Percentiles rank a stretch among this genome's conserved stretches.
Conservation (phyloP, 768 basidiomycete species). For the Hysterangium stoloniferum region DNA sequence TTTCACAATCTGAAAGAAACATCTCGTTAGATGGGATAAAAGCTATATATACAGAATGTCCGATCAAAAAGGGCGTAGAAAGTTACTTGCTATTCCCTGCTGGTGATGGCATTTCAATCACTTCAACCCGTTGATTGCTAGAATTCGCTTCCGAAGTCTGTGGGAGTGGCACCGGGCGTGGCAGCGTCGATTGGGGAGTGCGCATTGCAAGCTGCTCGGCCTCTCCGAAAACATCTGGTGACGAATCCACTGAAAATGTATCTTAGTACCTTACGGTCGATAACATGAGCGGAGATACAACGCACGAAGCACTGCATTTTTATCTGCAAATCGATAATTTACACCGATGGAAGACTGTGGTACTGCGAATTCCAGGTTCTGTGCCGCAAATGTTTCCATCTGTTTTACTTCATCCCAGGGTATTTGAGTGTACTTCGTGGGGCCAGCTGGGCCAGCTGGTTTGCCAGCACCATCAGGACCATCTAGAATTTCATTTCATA, state of each 20-base stretch:
- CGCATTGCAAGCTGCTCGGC: slow-evolving; percentile 2
- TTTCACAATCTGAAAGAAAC: too few species aligned
- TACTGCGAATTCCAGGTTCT: not conserved
- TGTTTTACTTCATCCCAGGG: slow-evolving; percentile 59
- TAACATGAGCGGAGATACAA: not conserved
- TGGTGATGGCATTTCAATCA: too few species aligned
- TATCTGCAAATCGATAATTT: not conserved
- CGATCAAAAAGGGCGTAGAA: too few species aligned
- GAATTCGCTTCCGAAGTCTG: too few species aligned
- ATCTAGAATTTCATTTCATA: slow-evolving; percentile 12
- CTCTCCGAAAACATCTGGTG: slow-evolving; percentile 6
- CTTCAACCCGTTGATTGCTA: too few species aligned
- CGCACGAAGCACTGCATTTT: slow-evolving; percentile 9
- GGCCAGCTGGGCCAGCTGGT: slow-evolving; percentile 45
- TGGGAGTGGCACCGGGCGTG: too few species aligned
- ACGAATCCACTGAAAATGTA: slow-evolving; percentile 3
- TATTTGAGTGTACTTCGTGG: slow-evolving; percentile 57
- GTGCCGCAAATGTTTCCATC: slow-evolving; percentile 23
- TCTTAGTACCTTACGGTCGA: not conserved
- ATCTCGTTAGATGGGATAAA: too few species aligned
- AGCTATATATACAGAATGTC: too few species aligned
- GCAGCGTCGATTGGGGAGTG: not conserved
- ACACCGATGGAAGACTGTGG: not conserved
- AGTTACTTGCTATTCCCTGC: too few species aligned
- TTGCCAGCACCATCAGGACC: slow-evolving; percentile 45